A percentile compares a stretch with the other conserved stretches of the same genome.
Evolutionary conservation across 1,284 basidiomycete genomes (phyloP).

Genomic region (Naganishia sp.): DNA sequence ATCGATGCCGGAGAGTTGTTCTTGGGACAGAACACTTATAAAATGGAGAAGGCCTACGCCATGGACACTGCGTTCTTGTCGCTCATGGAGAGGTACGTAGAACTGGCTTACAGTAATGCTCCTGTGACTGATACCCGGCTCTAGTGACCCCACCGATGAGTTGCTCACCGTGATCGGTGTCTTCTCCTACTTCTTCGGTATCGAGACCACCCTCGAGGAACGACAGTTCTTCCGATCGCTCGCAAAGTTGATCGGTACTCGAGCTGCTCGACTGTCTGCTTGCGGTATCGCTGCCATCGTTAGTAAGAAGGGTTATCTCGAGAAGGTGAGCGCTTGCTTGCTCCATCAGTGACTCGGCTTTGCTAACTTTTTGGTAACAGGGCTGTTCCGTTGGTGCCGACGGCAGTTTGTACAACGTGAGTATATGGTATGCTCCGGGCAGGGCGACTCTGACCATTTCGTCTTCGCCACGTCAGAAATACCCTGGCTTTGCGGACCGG

Average conservation of each 20-base stretch:
- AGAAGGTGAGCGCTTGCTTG: slow-evolving; percentile 56
- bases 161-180: slow-evolving; percentile 94
- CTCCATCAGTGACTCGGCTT: background rate
- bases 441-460: background rate
- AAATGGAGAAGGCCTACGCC: slow-evolving; percentile 86
- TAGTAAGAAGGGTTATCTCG: slow-evolving; percentile 85
- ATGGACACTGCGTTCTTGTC: slow-evolving; percentile 97
- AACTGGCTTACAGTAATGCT: background rate
- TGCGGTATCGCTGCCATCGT: slow-evolving; percentile 95
- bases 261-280: slow-evolving; percentile 81
- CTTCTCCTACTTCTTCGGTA: slow-evolving; percentile 90
- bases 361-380: slow-evolving; percentile 18
- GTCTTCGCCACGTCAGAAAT: slow-evolving; percentile 67
- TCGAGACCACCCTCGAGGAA: slow-evolving; percentile 91
- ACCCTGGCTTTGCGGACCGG: slow-evolving; percentile 85
- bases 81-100: slow-evolving; percentile 80
- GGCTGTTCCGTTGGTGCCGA: slow-evolving; percentile 89
- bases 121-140: background rate
- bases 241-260: slow-evolving; percentile 82
- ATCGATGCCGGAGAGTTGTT: slow-evolving; percentile 96
- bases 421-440: slow-evolving; percentile 44
- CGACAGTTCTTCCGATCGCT: slow-evolving; percentile 93
- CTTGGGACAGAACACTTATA: slow-evolving; percentile 97
- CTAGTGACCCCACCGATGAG: slow-evolving; percentile 94
- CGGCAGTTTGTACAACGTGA: slow-evolving; percentile 86